A percentile compares a stretch with the other conserved stretches of the same genome.
These are phyloP conservation scores for Carex myosuroides DNA, from an alignment of 176 grass and related monocot species.

Conservation along the genomic window DNA sequence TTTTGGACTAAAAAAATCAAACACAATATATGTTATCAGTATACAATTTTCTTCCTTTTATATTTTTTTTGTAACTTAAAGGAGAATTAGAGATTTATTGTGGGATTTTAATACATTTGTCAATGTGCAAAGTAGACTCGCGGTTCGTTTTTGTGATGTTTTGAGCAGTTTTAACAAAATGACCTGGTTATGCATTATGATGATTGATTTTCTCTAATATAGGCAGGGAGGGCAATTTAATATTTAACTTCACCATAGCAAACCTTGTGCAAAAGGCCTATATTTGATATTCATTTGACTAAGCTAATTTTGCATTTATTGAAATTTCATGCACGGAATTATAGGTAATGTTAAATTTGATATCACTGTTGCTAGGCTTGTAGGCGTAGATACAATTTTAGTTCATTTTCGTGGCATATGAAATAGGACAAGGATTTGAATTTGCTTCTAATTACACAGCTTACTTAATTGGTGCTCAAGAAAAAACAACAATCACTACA, in stretches of 20 bases:
- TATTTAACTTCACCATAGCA: neutral
- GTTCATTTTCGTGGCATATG: neutral
- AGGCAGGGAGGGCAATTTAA: neutral
- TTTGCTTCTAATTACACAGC: slow-evolving; percentile 1
- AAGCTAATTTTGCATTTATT: neutral
- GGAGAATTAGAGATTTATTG: neutral
- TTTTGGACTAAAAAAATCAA: neutral
- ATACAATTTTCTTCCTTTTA: neutral
- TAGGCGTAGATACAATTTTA: neutral
- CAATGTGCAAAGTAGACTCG: neutral
- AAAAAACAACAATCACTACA: slow-evolving; percentile 1
- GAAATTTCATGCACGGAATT: neutral
- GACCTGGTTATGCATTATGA: neutral
- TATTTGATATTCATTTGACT: neutral
- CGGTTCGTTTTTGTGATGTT: neutral
- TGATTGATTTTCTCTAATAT: neutral
- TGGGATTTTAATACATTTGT: neutral
- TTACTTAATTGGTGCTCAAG: neutral
- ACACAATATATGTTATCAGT: neutral
- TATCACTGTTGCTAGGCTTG: neutral
- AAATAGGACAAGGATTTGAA: neutral
- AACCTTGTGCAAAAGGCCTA: neutral
- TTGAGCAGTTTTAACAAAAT: neutral
- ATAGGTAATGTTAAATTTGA: neutral
- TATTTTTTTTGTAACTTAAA: neutral